Conservation (phyloP, 2,329 filamentous ascomycete species). For the Verticillium alfalfae region DNA sequence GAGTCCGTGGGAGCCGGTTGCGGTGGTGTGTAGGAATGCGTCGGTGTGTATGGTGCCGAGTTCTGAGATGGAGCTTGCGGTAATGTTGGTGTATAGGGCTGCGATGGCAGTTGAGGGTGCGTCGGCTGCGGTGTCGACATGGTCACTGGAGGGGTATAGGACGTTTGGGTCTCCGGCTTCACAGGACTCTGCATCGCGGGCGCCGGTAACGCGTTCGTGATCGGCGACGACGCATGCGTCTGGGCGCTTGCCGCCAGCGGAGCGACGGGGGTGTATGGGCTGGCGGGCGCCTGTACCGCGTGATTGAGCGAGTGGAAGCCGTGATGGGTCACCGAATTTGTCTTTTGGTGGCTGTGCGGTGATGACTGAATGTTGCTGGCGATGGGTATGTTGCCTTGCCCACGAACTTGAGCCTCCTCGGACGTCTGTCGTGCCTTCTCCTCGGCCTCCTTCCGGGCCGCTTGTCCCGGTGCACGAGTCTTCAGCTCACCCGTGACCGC, state of each 20-base stretch:
- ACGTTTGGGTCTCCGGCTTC: neutral
- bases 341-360: conserved; percentile 12
- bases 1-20: conserved; percentile 14
- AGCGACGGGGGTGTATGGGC: conserved; percentile 2
- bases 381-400: conserved; percentile 55
- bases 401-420: conserved; percentile 54
- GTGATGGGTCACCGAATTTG: neutral
- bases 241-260: neutral
- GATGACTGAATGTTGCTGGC: conserved; percentile 45
- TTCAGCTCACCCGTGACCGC: conserved; percentile 87
- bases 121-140: conserved; percentile 14
- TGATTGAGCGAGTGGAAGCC: conserved; percentile 1
- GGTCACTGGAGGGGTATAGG: conserved; percentile 8
- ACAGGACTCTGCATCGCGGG: neutral
- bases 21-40: conserved; percentile 15
- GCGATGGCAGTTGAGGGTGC: conserved; percentile 14
- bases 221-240: neutral
- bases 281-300: conserved; percentile 3
- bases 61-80: neutral
- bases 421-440: conserved; percentile 53
- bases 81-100: conserved; percentile 13
- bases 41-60: conserved; percentile 4
- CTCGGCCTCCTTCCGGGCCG: conserved; percentile 63
- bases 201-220: conserved; percentile 1
- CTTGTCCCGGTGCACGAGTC: conserved; percentile 71